Base-by-base conservation (phyloP, 495 filamentous ascomycete species). In the Baudoinia panamericana region DNA sequence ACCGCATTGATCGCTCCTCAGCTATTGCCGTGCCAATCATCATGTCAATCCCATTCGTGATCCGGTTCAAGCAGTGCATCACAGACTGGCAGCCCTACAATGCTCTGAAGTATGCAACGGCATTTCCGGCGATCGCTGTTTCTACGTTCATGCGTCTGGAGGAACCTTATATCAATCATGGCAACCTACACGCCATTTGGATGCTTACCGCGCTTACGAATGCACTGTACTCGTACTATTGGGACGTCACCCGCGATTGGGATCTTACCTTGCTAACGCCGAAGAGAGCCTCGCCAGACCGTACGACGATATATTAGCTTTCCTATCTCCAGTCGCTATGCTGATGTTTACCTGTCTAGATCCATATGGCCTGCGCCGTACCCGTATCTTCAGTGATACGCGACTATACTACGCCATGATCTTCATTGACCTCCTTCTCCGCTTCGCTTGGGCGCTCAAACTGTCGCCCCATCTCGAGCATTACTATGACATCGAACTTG, bases 201-300 rank as follows among this genome's bases (percentile, higher is more conserved):
- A 61, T 73, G 20, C 52, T 75, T 36, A 69, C 75, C 31, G 80
- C 81, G 19, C 66, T 80, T 23, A 46, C 90, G 36, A 97, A 96
- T 54, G 84, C 80, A 9, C 64, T 77, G 41, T 97, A 94, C 62
- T 86, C 82, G 24, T 95, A 95, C 69, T 97, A 88, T 67, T 97
- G 90, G 90, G 90, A 97, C 56, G 76, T 96, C 16, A 73, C 84
- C 30, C 86, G 83, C 64, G 90, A 97, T 66, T 97, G 90, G 90
- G 90, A 96, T 51, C 67, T 97, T 28, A 80, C 76, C 0, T 69
- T 96, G n/a, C 82, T 96, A 51, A 62, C 72, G 7, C 40, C 61
- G 0, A 13, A 39, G 10, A 5, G 65, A 17, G 63, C 65, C 24
- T 64, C 71, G 22, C 61, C 62, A 37, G 64, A 70, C 22, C 68